Conservation (phyloP, 2,329 filamentous ascomycete genomes). For the Alternaria incomplexa region DNA sequence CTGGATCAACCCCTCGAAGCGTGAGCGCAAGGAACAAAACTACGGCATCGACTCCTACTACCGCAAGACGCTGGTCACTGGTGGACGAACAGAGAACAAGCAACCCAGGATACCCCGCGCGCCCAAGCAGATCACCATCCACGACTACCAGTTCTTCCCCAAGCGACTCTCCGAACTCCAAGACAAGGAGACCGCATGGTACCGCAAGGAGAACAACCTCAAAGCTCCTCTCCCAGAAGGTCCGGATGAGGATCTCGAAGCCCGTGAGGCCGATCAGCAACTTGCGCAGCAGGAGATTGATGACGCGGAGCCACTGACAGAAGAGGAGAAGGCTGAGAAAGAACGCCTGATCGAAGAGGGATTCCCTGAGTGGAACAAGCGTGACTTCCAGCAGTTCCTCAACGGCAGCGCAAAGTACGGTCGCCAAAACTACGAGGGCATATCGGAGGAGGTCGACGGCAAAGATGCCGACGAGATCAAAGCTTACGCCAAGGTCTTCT, state of each 20-base stretch:
- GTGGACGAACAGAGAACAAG: slow-evolving; percentile 77
- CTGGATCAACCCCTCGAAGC: slow-evolving; percentile 99
- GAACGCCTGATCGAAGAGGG: slow-evolving; percentile 79
- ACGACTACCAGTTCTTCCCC: slow-evolving; percentile 98
- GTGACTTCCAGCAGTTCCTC: slow-evolving; percentile 98
- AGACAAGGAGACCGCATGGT: slow-evolving; percentile 94
- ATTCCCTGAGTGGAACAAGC: slow-evolving; percentile 93
- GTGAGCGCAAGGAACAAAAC: slow-evolving; percentile 95
- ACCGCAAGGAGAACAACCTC: slow-evolving; percentile 94
- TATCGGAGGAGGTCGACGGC: slow-evolving; percentile 88
- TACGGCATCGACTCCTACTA: slow-evolving; percentile 99
- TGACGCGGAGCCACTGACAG: slow-evolving; percentile 83
- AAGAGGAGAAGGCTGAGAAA: slow-evolving; percentile 89
- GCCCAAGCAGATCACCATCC: slow-evolving; percentile 87
- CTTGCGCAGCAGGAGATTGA: slow-evolving; percentile 93
- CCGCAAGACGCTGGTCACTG: slow-evolving; percentile 84
- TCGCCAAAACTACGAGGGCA: slow-evolving; percentile 81
- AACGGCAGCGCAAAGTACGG: slow-evolving; percentile 95
- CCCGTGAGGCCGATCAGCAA: slow-evolving; percentile 85
- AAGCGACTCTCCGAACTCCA: slow-evolving; percentile 83
- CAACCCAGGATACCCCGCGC: slow-evolving; percentile 96
- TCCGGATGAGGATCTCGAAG: slow-evolving; percentile 82
- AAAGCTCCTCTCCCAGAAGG: slow-evolving; percentile 91
- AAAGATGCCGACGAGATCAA: slow-evolving; percentile 86
- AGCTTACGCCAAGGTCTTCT: slow-evolving; percentile 92